phyloP scores from a whole-genome alignment of 2,329 filamentous ascomycete genomes.

The Nigrograna mackinnonii region DNA sequence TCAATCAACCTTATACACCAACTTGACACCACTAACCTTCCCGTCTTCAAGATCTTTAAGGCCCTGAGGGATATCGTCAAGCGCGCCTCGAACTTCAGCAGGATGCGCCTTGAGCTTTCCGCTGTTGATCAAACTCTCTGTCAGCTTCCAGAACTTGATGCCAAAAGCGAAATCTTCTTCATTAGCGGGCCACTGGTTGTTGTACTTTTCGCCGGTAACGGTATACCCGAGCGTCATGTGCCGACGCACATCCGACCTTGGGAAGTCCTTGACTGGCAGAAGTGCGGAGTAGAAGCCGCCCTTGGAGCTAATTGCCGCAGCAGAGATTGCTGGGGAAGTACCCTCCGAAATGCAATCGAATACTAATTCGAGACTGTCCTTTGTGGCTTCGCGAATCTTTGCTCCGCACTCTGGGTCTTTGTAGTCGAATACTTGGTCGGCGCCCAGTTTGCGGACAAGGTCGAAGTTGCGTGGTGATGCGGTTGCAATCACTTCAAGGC shows the following conservation, averaged over 20 bases:
- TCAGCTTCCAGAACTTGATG: slow-evolving; percentile 17
- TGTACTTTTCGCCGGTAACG: slow-evolving; percentile 43
- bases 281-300: slow-evolving; percentile 45
- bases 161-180: slow-evolving; percentile 19
- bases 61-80: slow-evolving; percentile 34
- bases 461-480: slow-evolving; percentile 54
- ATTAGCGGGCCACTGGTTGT: slow-evolving; percentile 33
- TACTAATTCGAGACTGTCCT: slow-evolving; percentile 47
- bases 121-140: slow-evolving; percentile 14
- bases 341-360: slow-evolving; percentile 55
- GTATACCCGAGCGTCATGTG: slow-evolving; percentile 49
- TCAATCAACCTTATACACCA: slow-evolving; percentile 33
- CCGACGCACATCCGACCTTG: slow-evolving; percentile 49
- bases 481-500: slow-evolving; percentile 49
- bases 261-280: slow-evolving; percentile 37
- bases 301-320: slow-evolving; percentile 41
- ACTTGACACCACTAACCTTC: slow-evolving; percentile 38
- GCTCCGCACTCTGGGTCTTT: slow-evolving; percentile 46
- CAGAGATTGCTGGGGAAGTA: slow-evolving; percentile 42
- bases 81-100: slow-evolving; percentile 26
- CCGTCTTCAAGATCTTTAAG: slow-evolving; percentile 34
- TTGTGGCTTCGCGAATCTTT: slow-evolving; percentile 52
- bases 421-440: slow-evolving; percentile 56
- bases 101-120: slow-evolving; percentile 39
- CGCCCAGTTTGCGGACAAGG: slow-evolving; percentile 52